Percentiles rank a stretch among this genome's conserved stretches.
These are phyloP conservation scores for Chaetothyriales sp. DNA, from an alignment of 2,329 filamentous ascomycete species.

Conservation along the genomic window DNA sequence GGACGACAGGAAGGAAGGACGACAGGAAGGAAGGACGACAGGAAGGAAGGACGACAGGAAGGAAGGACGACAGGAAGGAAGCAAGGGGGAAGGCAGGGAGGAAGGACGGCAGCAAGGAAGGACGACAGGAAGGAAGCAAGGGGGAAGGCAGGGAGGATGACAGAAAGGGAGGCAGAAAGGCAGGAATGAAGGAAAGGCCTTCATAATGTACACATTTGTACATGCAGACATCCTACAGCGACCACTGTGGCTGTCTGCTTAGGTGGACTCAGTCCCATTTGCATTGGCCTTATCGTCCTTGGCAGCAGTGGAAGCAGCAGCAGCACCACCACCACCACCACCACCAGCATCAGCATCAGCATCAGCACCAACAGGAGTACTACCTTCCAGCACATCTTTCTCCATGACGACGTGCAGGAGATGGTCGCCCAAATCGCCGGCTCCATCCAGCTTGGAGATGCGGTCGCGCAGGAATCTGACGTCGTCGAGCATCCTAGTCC, in stretches of 20 bases:
- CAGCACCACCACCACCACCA: not conserved
- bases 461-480: conserved; percentile 58
- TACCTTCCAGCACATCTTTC: conserved; percentile 16
- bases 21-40: no score
- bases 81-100: no score
- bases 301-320: not conserved
- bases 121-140: not conserved
- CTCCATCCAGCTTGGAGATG: conserved; percentile 65
- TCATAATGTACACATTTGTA: not conserved
- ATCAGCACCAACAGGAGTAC: not conserved
- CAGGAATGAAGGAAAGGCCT: not conserved
- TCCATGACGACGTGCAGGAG: conserved; percentile 41
- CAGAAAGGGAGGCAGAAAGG: not conserved
- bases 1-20: no score
- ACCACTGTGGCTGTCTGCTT: not conserved
- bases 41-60: no score
- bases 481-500: conserved; percentile 57
- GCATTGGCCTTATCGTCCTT: not conserved
- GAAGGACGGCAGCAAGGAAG: no score
- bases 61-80: no score
- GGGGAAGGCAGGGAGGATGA: no score
- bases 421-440: conserved; percentile 57
- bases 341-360: not conserved
- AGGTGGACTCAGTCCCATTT: not conserved
- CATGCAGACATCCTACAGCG: not conserved